phyloP scores from a whole-genome alignment of 805 yeast species.

The Kodamaea nitidulidarum region DNA sequence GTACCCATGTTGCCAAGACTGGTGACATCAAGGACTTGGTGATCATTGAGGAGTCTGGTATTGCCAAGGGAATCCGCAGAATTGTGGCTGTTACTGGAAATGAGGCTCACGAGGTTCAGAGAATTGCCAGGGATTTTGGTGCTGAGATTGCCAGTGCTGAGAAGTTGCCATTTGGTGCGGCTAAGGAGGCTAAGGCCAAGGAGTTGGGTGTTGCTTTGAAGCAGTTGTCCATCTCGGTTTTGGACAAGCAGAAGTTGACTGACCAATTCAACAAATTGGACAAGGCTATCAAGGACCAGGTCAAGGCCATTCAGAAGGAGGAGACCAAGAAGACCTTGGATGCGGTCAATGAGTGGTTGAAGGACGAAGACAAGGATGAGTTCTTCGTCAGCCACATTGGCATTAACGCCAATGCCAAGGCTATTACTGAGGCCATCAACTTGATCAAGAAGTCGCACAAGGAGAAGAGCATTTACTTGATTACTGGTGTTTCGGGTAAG shows the following conservation, averaged over 20 bases:
- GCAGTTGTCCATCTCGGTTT: constrained; percentile 74
- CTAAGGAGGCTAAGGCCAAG: constrained; percentile 79
- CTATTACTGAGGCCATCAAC: constrained; percentile 88
- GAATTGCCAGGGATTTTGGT: constrained; percentile 70
- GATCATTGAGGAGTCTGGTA: constrained; percentile 91
- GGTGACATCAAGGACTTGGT: constrained; percentile 91
- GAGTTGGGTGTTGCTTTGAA: constrained; percentile 81
- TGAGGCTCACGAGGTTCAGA: constrained; percentile 87
- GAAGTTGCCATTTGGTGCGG: constrained; percentile 64
- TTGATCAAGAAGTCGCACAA: constrained; percentile 72
- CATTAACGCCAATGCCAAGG: constrained; percentile 83
- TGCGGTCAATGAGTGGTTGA: constrained; percentile 67
- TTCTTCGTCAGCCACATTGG: constrained; percentile 65
- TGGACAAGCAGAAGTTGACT: constrained; percentile 72
- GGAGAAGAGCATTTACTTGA: constrained; percentile 71
- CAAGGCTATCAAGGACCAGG: constrained; percentile 82
- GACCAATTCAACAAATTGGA: constrained; percentile 74
- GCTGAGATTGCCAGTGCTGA: constrained; percentile 56
- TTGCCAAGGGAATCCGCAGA: constrained; percentile 98
- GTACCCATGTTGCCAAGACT: constrained; percentile 92
- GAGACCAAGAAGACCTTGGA: constrained; percentile 81
- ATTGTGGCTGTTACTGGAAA: constrained; percentile 94
- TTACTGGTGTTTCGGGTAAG: constrained; percentile 68
- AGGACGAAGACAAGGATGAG: constrained; percentile 39
- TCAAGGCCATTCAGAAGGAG: constrained; percentile 82